Percentiles rank a stretch among this genome's conserved stretches.
These are phyloP conservation scores for Fonsecaea monophora DNA, from an alignment of 2,329 filamentous ascomycete genomes.

Conservation along the genomic window DNA sequence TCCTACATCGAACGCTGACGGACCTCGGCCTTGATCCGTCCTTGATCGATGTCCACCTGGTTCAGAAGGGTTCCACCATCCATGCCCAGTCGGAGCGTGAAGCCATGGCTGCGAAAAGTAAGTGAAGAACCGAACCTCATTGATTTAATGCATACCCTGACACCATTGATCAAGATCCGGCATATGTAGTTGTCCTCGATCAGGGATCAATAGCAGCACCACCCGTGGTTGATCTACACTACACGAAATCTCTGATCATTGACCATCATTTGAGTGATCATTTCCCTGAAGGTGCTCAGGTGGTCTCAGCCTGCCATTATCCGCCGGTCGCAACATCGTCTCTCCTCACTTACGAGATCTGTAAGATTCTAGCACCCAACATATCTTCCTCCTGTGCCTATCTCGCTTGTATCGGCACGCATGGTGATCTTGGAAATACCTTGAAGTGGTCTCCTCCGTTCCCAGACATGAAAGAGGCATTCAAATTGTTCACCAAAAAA, in stretches of 20 bases:
- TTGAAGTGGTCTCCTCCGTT: constrained; percentile 72
- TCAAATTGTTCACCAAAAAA: constrained; percentile 68
- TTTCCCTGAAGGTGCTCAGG: constrained; percentile 62
- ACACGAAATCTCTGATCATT: constrained; percentile 63
- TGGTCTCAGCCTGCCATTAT: constrained; percentile 68
- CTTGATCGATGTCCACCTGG: constrained; percentile 64
- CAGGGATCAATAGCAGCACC: constrained; percentile 66
- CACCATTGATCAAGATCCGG: constrained; percentile 47
- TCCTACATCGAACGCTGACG: constrained; percentile 65
- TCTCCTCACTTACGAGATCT: constrained; percentile 69
- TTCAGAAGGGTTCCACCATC: constrained; percentile 66
- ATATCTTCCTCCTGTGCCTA: constrained; percentile 62
- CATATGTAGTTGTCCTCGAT: constrained; percentile 69
- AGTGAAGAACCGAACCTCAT: neutral
- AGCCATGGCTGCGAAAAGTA: constrained; percentile 56
- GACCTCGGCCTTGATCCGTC: constrained; percentile 62
- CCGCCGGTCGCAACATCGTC: constrained; percentile 71
- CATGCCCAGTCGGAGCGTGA: constrained; percentile 61
- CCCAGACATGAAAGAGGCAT: constrained; percentile 67
- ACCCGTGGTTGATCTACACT: constrained; percentile 59
- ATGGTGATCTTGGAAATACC: constrained; percentile 69
- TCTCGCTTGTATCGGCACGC: constrained; percentile 69
- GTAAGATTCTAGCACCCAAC: constrained; percentile 60
- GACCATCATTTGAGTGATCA: constrained; percentile 70
- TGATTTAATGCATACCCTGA: neutral